Conservation (phyloP, 805 yeast species). For the Wickerhamomyces xylosicus region DNA sequence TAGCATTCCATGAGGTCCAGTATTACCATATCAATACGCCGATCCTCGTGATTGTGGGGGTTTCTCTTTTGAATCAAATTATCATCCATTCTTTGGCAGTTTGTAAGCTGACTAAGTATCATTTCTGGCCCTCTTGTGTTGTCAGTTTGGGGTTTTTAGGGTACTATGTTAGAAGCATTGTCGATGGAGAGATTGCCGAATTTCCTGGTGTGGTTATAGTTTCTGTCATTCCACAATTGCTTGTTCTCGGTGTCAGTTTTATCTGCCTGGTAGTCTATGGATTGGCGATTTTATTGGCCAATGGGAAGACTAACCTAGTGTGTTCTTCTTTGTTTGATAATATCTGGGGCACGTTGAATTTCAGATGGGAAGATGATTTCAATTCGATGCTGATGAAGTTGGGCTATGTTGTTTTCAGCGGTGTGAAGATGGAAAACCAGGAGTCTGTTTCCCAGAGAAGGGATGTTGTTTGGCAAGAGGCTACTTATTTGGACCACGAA, state of each 20-base stretch:
- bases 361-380: conserved; percentile 49
- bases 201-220: conserved; percentile 47
- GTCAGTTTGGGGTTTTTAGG: conserved; percentile 43
- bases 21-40: conserved; percentile 36
- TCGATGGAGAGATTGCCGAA: conserved; percentile 29
- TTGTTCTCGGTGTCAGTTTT: conserved; percentile 37
- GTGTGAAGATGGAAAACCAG: conserved; percentile 55
- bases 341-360: conserved; percentile 27
- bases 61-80: conserved; percentile 49
- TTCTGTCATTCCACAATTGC: conserved; percentile 59
- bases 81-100: conserved; percentile 55
- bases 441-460: conserved; percentile 55
- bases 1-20: conserved; percentile 67
- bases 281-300: conserved; percentile 44
- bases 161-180: conserved; percentile 32
- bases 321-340: conserved; percentile 26
- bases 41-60: conserved; percentile 38
- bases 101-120: conserved; percentile 37
- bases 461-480: conserved; percentile 32
- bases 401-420: conserved; percentile 55
- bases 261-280: conserved; percentile 44
- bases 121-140: conserved; percentile 54
- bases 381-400: conserved; percentile 48
- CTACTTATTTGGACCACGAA: conserved; percentile 48
- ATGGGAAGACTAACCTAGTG: conserved; percentile 27